A percentile compares a stretch with the other conserved stretches of the same genome.
These are phyloP conservation scores for Penicillium glabrum DNA, from an alignment of 2,329 filamentous ascomycete genomes.

Conservation along the genomic window DNA sequence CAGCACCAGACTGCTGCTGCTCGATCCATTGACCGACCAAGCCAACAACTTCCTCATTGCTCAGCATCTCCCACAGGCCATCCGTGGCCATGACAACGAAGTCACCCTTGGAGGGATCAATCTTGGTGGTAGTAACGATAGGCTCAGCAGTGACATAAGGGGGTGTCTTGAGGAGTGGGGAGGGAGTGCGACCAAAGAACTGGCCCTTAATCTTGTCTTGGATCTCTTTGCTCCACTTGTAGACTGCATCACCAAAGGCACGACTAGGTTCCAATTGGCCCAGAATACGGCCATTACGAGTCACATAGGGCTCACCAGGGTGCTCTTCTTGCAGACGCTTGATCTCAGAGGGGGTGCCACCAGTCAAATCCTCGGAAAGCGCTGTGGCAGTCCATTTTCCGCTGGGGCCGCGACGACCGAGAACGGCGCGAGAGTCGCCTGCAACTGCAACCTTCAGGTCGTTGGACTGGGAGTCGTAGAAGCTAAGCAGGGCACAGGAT, in stretches of 20 bases:
- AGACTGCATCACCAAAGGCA: constrained; percentile 93
- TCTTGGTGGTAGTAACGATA: constrained; percentile 86
- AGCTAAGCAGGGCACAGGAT: constrained; percentile 94
- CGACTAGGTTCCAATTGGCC: constrained; percentile 89
- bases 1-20: constrained; percentile 56
- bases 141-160: constrained; percentile 98
- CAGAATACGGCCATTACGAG: constrained; percentile 84
- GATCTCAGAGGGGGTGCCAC: constrained; percentile 80
- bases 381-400: constrained; percentile 93
- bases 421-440: constrained; percentile 90
- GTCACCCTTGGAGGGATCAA: constrained; percentile 85
- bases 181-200: constrained; percentile 83
- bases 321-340: constrained; percentile 81
- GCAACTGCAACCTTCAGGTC: constrained; percentile 92
- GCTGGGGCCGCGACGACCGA: constrained; percentile 72
- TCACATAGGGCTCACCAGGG: constrained; percentile 83
- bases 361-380: constrained; percentile 91
- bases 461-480: constrained; percentile 87
- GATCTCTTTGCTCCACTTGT: constrained; percentile 91
- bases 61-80: constrained; percentile 98
- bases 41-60: constrained; percentile 95
- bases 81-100: constrained; percentile 97
- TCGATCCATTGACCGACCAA: constrained; percentile 97
- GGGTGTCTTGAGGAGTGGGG: constrained; percentile 78
- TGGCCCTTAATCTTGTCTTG: constrained; percentile 77